Evolutionary conservation across 2,329 filamentous ascomycete genomes (phyloP).

Genomic region (Epichloe sylvatica): DNA sequence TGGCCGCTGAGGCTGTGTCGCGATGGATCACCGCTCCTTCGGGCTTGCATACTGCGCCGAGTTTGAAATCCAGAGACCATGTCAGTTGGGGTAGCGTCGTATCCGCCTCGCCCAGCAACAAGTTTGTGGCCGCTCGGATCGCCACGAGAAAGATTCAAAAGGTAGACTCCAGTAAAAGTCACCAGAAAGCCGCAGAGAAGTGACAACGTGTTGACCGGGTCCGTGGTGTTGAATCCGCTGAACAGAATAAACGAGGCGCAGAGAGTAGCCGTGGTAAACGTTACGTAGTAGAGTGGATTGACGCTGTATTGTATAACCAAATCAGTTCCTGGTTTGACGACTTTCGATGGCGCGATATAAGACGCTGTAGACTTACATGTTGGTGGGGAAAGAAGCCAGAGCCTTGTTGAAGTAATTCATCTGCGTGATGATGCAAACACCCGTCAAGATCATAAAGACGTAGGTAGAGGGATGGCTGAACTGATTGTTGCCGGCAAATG

Average conservation of each 20-base stretch:
- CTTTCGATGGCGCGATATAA: not conserved
- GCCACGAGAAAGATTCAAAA: constrained; percentile 84
- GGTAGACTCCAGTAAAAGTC: constrained; percentile 90
- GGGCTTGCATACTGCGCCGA: constrained; percentile 80
- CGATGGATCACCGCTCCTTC: constrained; percentile 55
- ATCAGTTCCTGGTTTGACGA: constrained; percentile 1
- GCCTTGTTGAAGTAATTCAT: constrained; percentile 99
- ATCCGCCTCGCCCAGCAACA: constrained; percentile 45
- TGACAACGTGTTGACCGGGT: constrained; percentile 82
- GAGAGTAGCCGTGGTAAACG: constrained; percentile 88
- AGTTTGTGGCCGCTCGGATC: constrained; percentile 69
- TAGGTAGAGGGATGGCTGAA: constrained; percentile 93
- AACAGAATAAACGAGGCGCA: constrained; percentile 94
- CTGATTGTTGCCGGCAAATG: constrained; percentile 84
- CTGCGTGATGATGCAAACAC: constrained; percentile 90
- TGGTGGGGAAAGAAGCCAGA: constrained; percentile 88
- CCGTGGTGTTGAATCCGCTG: constrained; percentile 87
- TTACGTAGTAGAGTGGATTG: constrained; percentile 94
- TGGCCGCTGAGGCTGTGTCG: constrained; percentile 51
- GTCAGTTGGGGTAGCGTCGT: constrained; percentile 79
- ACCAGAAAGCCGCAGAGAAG: constrained; percentile 85
- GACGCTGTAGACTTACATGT: constrained; percentile 54
- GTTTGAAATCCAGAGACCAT: constrained; percentile 82
- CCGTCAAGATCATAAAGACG: constrained; percentile 86
- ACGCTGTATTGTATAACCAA: constrained; percentile 44